Percentiles rank a stretch among this genome's conserved stretches.
phyloP scores from a whole-genome alignment of 2,329 filamentous ascomycete genomes.

The Aspergillus transmontanensis region DNA sequence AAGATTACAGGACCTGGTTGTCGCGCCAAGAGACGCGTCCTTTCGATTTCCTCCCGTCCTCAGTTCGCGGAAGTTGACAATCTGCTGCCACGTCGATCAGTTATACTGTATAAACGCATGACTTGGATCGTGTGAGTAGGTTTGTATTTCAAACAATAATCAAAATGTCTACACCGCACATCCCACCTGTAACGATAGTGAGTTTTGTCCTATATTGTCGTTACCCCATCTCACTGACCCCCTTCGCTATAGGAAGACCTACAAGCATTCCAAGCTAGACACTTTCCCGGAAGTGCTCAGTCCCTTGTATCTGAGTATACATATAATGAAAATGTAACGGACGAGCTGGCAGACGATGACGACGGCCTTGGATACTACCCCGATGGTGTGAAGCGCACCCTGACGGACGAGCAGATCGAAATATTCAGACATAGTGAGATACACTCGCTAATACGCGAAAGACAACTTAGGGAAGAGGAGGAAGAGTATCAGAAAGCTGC shows the following conservation, averaged over 20 bases:
- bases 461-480: constrained; percentile 32
- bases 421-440: constrained; percentile 91
- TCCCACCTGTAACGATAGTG: constrained; percentile 42
- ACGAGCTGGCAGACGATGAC: constrained; percentile 29
- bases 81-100: neutral
- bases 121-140: neutral
- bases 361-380: constrained; percentile 80
- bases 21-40: constrained; percentile 5
- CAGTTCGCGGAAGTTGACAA: neutral
- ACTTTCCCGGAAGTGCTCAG: constrained; percentile 52
- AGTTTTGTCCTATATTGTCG: constrained; percentile 4
- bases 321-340: neutral
- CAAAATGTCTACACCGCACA: constrained; percentile 23
- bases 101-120: neutral
- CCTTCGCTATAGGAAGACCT: constrained; percentile 58
- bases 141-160: neutral
- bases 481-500: constrained; percentile 22
- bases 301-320: neutral
- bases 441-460: constrained; percentile 65
- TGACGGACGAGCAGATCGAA: constrained; percentile 87
- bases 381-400: constrained; percentile 82
- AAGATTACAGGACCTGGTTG: neutral
- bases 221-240: neutral
- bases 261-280: constrained; percentile 58
- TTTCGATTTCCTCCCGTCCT: neutral